Percentiles rank a stretch among this genome's conserved stretches.
Conservation (phyloP, 2,329 filamentous ascomycete genomes). For the Verticillium nonalfalfae region DNA sequence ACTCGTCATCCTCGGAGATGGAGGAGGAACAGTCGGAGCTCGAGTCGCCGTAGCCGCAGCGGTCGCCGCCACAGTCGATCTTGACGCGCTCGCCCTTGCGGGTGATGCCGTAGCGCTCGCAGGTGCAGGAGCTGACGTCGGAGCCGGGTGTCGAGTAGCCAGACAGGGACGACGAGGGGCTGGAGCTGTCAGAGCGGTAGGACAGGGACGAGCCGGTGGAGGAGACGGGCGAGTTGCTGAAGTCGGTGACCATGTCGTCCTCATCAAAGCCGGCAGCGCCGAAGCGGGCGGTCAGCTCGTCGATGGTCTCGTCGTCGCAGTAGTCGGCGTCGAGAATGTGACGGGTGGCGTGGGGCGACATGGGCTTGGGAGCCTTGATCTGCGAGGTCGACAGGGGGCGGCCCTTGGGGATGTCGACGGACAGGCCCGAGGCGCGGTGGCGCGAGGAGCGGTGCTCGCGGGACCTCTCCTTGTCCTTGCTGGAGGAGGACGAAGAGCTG, state of each 20-base stretch:
- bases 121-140: slow-evolving; percentile 76
- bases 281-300: slow-evolving; percentile 75
- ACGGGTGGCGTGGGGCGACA: slow-evolving; percentile 80
- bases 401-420: slow-evolving; percentile 74
- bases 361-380: slow-evolving; percentile 86
- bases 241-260: slow-evolving; percentile 48
- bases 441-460: slow-evolving; percentile 32
- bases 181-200: slow-evolving; percentile 67
- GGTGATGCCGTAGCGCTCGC: slow-evolving; percentile 95
- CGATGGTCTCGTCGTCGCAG: slow-evolving; percentile 63
- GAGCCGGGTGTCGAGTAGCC: slow-evolving; percentile 76
- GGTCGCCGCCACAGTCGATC: slow-evolving; percentile 86
- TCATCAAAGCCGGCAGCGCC: slow-evolving; percentile 52
- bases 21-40: slow-evolving; percentile 65
- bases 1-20: slow-evolving; percentile 51
- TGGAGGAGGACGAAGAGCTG: slow-evolving; percentile 25
- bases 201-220: slow-evolving; percentile 65
- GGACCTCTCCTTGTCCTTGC: slow-evolving; percentile 31
- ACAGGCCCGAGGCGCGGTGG: slow-evolving; percentile 44
- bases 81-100: slow-evolving; percentile 88
- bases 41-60: slow-evolving; percentile 77
- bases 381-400: slow-evolving; percentile 81
- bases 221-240: slow-evolving; percentile 54
- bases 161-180: slow-evolving; percentile 65
- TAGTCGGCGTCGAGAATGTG: slow-evolving; percentile 81